Conservation (phyloP, 345 rosid genomes). For the Eucalyptus pauciflora region DNA sequence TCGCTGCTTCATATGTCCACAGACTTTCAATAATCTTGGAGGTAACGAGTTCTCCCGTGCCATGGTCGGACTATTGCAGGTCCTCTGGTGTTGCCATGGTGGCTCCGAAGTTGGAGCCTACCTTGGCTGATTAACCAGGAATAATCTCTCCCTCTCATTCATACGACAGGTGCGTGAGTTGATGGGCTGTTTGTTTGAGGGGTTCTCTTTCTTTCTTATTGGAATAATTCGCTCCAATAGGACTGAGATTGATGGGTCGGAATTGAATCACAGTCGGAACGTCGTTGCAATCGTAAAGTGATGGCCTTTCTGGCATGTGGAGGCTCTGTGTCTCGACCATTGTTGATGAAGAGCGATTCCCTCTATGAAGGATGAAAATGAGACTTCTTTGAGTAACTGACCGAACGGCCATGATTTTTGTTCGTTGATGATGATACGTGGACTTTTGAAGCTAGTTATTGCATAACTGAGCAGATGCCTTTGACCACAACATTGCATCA, state of each 20-base stretch:
- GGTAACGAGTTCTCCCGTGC: neutral
- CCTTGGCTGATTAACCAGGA: neutral
- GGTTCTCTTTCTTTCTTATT: neutral
- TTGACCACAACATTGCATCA: neutral
- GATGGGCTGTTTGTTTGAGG: neutral
- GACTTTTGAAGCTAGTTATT: neutral
- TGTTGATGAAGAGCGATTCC: neutral
- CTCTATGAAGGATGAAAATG: neutral
- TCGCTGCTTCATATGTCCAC: neutral
- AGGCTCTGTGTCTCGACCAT: neutral
- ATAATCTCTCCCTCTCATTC: neutral
- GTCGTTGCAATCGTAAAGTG: neutral
- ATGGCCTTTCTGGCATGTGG: neutral
- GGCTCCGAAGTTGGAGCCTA: neutral
- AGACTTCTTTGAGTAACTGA: neutral
- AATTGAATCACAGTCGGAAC: neutral
- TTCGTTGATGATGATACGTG: neutral
- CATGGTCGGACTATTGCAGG: neutral
- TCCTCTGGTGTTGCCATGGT: neutral
- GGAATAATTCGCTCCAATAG: neutral
- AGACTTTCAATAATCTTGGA: neutral
- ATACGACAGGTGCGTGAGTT: neutral
- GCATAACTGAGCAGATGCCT: neutral
- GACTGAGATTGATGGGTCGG: neutral
- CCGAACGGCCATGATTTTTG: neutral